phyloP scores from a whole-genome alignment of 2,329 filamentous ascomycete species.

The Penicillium corylophilum region DNA sequence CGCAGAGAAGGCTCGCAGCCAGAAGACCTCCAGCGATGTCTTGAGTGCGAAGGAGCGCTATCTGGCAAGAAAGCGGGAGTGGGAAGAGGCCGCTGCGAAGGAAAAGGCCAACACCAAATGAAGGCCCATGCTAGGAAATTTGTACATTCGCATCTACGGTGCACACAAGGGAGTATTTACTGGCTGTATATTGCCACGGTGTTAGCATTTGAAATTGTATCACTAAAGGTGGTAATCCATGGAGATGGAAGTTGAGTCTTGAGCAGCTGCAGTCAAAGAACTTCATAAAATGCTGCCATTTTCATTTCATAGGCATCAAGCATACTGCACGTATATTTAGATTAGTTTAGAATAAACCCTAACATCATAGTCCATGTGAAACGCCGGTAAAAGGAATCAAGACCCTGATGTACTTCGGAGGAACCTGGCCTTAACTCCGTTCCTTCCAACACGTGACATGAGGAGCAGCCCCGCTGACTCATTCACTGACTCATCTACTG shows the following conservation, averaged over 20 bases:
- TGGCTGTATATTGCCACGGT: slow-evolving; percentile 4
- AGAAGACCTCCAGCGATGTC: slow-evolving; percentile 58
- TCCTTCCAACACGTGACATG: not conserved
- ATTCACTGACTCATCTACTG: not conserved
- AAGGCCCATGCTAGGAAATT: not conserved
- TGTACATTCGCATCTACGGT: slow-evolving; percentile 1
- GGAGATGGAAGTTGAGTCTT: not conserved
- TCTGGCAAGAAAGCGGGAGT: slow-evolving; percentile 59
- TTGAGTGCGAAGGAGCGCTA: slow-evolving; percentile 62
- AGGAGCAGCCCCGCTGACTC: not conserved
- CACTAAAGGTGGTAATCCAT: not conserved
- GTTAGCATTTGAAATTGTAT: not conserved
- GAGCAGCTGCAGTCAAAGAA: not conserved
- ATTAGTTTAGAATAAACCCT: not conserved
- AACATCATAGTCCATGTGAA: not conserved
- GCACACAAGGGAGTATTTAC: not conserved
- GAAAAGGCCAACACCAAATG: slow-evolving; percentile 16
- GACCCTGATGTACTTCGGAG: not conserved
- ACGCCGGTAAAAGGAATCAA: not conserved
- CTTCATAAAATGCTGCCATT: not conserved
- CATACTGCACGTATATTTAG: too few species aligned
- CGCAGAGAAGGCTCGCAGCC: slow-evolving; percentile 58
- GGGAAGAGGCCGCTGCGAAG: slow-evolving; percentile 39
- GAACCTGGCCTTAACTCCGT: not conserved
- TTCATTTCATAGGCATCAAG: not conserved